Base-by-base conservation (phyloP, 2,329 filamentous ascomycete species). In the Pyrenochaeta sp. region DNA sequence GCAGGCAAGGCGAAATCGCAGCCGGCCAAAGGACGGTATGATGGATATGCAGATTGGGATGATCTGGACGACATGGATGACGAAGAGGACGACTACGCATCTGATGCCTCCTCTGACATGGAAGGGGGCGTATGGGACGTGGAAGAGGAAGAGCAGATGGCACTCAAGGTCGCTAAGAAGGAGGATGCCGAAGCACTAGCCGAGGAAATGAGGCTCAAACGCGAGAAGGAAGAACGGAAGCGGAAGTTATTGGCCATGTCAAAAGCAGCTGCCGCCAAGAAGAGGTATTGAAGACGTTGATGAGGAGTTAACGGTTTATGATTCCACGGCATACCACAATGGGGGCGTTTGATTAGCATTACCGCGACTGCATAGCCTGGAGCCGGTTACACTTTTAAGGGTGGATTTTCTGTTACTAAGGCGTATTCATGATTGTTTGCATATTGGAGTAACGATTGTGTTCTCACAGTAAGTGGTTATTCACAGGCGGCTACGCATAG, bases 121-220 rank as follows among this genome's bases (percentile, higher is more conserved):
- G 90, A 93, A 74, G 91, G 90, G 2, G 90, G 90, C 34, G 74
- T 90, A 37, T 89, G 88, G 59, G 90, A 93, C 66, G 86, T 93
- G 51, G 90, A 92, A 59, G 80, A 84, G 36, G 91, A 94, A 74
- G 91, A 94, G 73, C 80, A 82, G 46, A 72, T 80, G 49, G 89
- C 90, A 2, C 84, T 89, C 58, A 77, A 80, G 30, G 81, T 84
- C 53, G 91, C 90, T 25, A 85, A 85, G 44, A 83, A 84, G 46
- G 91, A 93, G 72, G 91, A 93, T 67, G 81, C 85, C 19, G 81
- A 86, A 65, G 87, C 90, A 58, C 79, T 90, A 66, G 82, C 81
- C 2, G 83, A 90, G 42, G 89, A 79, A 64, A 73, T 79, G 36
- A 67, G 74, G 30, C 60, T 73, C 46, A 74, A 74, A 60, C 65